Evolutionary conservation across 164 flowering plant species (phyloP), one percentile per base, ranked within the genome.

Genomic region (Pachysandra terminalis): DNA sequence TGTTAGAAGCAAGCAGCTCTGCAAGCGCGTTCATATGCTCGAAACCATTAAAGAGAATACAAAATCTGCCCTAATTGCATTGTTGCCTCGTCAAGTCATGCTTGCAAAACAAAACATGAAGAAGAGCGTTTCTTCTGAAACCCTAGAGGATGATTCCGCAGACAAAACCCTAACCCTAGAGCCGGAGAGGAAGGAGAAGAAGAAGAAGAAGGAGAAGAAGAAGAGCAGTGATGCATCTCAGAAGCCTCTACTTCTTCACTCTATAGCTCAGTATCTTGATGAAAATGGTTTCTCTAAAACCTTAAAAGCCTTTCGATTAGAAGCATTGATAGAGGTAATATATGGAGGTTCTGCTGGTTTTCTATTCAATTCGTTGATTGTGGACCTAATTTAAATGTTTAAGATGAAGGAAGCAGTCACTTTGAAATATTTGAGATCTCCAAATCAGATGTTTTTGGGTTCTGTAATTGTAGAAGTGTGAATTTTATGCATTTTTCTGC

Each of bases 21-120:
- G 37, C 3, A 32, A 32, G 37, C 37, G 59, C 26, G n/a, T n/a
- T 37, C 59, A 23, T 64, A 71, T 71, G 68, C 63, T 71, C 8
- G 57, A 27, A 40, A 64, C 40, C 17, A 23, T 3, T 2, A 21
- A 0, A 27, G 19, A 8, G 17, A 25, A 9, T 1, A 49, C 28
- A 21, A 28, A 0, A 21, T 0, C 63, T n/a, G 72, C 67, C 13
- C 67, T 84, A 15, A 32, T 80, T 26, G 76, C 79, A 0, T 73
- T 84, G 9, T 80, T 68, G 81, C 93, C 93, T 73, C 89, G 90
- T 64, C 86, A 85, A 58, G 80, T 88, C 16, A 62, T 77, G 25
- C 82, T 86, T 21, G 68, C 78, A 0, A 74, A 63, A 35, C 66
- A 61, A 48, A 63, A 40, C 27, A 74, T 56, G 66, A 62, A 35